A percentile compares a stretch with the other conserved stretches of the same genome.
Conservation (phyloP, 1,284 basidiomycete species). For the Ceratobasidium sp. region DNA sequence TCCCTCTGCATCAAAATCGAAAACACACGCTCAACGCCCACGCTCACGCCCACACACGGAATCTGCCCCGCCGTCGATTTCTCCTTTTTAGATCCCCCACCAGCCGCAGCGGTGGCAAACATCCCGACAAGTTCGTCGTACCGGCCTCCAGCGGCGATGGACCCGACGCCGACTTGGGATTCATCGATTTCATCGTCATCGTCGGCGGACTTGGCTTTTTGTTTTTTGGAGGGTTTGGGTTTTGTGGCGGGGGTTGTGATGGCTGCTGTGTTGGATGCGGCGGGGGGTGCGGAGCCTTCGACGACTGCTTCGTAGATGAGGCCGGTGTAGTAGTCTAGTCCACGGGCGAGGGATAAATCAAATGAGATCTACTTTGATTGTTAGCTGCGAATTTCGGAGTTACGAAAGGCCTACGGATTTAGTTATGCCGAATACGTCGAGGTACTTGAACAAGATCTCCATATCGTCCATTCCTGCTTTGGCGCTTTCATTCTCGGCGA, state of each 20-base stretch:
- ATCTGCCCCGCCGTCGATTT: constrained; percentile 62
- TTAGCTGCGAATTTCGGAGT: constrained; percentile 25
- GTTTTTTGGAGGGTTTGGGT: constrained; percentile 59
- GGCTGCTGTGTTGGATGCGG: constrained; percentile 58
- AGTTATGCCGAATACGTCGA: constrained; percentile 68
- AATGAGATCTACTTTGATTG: constrained; percentile 78
- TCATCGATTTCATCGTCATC: constrained; percentile 93
- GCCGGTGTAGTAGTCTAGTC: constrained; percentile 98
- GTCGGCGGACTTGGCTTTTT: constrained; percentile 50
- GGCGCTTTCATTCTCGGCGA: constrained; percentile 77
- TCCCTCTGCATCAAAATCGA: constrained; percentile 89
- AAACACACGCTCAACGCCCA: constrained; percentile 97
- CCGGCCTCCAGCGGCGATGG: constrained; percentile 95
- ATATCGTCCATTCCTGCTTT: constrained; percentile 92
- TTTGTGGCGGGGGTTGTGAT: constrained; percentile 56
- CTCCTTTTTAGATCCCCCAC: constrained; percentile 57
- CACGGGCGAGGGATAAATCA: constrained; percentile 94
- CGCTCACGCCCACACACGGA: constrained; percentile 92
- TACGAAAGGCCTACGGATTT: constrained; percentile 33
- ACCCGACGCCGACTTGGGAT: constrained; percentile 91
- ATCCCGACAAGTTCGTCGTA: constrained; percentile 98
- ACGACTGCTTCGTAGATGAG: constrained; percentile 98
- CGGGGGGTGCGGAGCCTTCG: constrained; percentile 90
- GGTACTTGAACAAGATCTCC: constrained; percentile 82
- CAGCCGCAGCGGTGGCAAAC: constrained; percentile 82